phyloP scores from a whole-genome alignment of 2,329 filamentous ascomycete genomes.

The Colletotrichum liriopes region DNA sequence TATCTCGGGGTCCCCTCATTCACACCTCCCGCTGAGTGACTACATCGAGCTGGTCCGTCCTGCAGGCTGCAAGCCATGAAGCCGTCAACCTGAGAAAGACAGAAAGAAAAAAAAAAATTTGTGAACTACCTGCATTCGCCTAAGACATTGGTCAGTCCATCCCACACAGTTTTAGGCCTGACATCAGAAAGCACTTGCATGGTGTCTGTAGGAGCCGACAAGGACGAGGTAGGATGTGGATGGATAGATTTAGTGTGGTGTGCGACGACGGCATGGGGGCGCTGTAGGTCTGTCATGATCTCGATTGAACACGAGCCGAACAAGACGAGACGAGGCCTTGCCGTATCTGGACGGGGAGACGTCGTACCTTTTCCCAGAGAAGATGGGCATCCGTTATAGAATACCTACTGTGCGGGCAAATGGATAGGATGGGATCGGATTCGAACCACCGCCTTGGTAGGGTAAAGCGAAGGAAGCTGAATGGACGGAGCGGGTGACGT shows the following conservation, averaged over 20 bases:
- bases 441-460: slow-evolving; percentile 6
- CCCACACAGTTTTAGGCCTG: slow-evolving; percentile 30
- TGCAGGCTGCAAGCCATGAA: slow-evolving; percentile 42
- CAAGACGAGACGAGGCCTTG: slow-evolving; percentile 18
- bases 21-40: slow-evolving; percentile 14
- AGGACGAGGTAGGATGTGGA: slow-evolving; percentile 29
- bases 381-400: slow-evolving; percentile 21
- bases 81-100: slow-evolving; percentile 19
- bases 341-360: slow-evolving; percentile 29
- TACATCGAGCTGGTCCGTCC: slow-evolving; percentile 28
- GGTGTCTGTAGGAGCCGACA: slow-evolving; percentile 26
- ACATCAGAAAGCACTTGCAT: slow-evolving; percentile 42
- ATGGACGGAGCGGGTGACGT: slow-evolving; percentile 11
- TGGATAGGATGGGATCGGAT: slow-evolving; percentile 7
- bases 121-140: slow-evolving; percentile 34
- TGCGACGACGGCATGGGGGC: slow-evolving; percentile 12
- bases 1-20: slow-evolving; percentile 31
- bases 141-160: slow-evolving; percentile 37
- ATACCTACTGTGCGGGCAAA: neutral
- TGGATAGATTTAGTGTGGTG: slow-evolving; percentile 32
- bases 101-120: neutral
- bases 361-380: slow-evolving; percentile 23
- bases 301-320: slow-evolving; percentile 38
- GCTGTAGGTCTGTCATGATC: slow-evolving; percentile 28
- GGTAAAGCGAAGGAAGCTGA: slow-evolving; percentile 6